Percentiles rank a stretch among this genome's conserved stretches.
These are phyloP conservation scores for Pseudogymnoascus sp. DNA, from an alignment of 2,329 filamentous ascomycete genomes.

Conservation along the genomic window DNA sequence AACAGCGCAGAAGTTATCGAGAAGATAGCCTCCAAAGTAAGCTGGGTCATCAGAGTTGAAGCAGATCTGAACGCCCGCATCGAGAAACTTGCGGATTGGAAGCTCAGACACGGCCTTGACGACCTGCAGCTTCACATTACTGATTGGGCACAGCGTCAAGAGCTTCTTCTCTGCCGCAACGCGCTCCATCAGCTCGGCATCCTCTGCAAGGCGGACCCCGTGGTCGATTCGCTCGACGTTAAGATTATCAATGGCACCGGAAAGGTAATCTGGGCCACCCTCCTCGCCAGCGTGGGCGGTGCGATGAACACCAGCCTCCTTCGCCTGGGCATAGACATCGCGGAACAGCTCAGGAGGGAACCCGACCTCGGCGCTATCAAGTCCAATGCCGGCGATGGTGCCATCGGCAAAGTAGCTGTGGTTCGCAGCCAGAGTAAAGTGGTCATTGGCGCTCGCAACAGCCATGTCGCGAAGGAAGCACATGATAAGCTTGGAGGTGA, in stretches of 20 bases:
- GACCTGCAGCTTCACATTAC: slow-evolving; percentile 53
- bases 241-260: slow-evolving; percentile 52
- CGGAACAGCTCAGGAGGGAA: slow-evolving; percentile 52
- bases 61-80: slow-evolving; percentile 37
- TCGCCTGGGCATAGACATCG: slow-evolving; percentile 50
- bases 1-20: slow-evolving; percentile 68
- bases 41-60: slow-evolving; percentile 42
- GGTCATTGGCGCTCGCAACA: slow-evolving; percentile 43
- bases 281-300: slow-evolving; percentile 74
- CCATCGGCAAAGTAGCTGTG: slow-evolving; percentile 41
- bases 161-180: slow-evolving; percentile 50
- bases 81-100: slow-evolving; percentile 35
- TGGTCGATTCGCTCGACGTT: slow-evolving; percentile 64
- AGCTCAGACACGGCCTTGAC: slow-evolving; percentile 35
- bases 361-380: slow-evolving; percentile 55
- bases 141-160: slow-evolving; percentile 64
- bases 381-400: slow-evolving; percentile 53
- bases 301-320: slow-evolving; percentile 44
- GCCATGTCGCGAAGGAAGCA: slow-evolving; percentile 67
- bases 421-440: slow-evolving; percentile 35
- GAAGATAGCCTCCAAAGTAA: slow-evolving; percentile 63
- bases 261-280: slow-evolving; percentile 58
- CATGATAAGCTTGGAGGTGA: slow-evolving; percentile 59
- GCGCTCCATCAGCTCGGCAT: slow-evolving; percentile 47
- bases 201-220: slow-evolving; percentile 56